These are phyloP conservation scores for Coelastrella sp. DNA, from an alignment of 139 green algal species.

Conservation along the genomic window DNA sequence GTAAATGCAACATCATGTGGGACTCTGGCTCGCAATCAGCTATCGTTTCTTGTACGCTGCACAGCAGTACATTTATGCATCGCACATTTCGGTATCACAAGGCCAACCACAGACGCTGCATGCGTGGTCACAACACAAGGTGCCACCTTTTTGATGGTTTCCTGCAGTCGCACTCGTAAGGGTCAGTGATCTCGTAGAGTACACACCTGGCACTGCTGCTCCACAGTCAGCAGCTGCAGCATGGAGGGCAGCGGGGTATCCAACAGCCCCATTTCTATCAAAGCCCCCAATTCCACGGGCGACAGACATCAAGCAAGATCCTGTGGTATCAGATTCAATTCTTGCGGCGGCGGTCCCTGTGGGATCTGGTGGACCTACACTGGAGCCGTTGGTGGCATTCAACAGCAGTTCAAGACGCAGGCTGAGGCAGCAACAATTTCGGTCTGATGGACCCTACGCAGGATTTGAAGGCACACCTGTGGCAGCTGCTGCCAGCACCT, in stretches of 20 bases:
- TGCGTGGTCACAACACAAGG: not conserved
- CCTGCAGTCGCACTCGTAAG: conserved; percentile 27
- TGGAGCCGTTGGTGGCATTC: not conserved
- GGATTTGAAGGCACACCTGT: conserved; percentile 2
- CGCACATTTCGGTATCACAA: too few relatives aligned
- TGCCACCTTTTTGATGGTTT: too few relatives aligned
- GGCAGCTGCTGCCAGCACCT: not conserved
- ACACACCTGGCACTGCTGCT: not conserved
- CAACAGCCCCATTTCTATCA: not conserved
- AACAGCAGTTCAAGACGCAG: not conserved
- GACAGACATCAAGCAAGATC: not conserved
- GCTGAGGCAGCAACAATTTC: conserved; percentile 2
- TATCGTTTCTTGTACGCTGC: not conserved
- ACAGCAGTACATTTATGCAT: too few relatives aligned
- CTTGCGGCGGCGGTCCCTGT: not conserved
- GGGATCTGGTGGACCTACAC: not conserved
- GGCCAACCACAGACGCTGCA: not conserved
- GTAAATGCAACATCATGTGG: too few relatives aligned
- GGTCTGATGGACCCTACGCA: not conserved
- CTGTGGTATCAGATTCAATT: not conserved
- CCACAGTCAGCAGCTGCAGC: not conserved
- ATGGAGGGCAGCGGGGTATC: conserved; percentile 28
- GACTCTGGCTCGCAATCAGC: too few relatives aligned
- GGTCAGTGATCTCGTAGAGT: not conserved
- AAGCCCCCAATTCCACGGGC: not conserved